Evolutionary conservation across 1,284 basidiomycete species (phyloP), one percentile per base, ranked within the genome.

Genomic region (Pascua guehoae): DNA sequence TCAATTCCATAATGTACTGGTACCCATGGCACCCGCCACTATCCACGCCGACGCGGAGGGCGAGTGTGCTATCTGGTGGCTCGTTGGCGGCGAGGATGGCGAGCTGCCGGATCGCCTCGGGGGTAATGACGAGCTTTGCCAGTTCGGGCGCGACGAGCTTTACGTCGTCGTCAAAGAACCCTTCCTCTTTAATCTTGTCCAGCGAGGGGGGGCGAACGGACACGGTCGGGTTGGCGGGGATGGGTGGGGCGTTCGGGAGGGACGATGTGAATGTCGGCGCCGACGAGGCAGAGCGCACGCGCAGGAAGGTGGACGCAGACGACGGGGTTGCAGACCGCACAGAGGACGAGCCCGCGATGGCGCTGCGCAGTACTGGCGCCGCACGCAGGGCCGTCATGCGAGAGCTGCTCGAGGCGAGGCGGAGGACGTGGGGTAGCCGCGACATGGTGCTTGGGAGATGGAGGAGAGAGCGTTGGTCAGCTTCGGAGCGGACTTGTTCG

Each of bases 1-100:
- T 79, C 12, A 83, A 61, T 42, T 79, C 78, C 75, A 83, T 80
- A 55, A 79, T 81, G 70, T 83, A 83, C 61, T 82, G 81, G 63
- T 83, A 83, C 5, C 82, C 82, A 62, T 83, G 82, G 68, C 82
- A 83, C 32, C 82, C 82, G 15, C 82, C 82, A 14, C 76, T 78
- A 60, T 83, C 82, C 18, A 83, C 82, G 0, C 77, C 74, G 14
- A 83, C 74, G 37, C 82, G 68, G 12, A 83, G 65, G 0, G 79
- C 79, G 12, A 53, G 52, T 15, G 17, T 63, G 0, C 66, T 56
- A 39, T 70, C 70, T 40, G 64, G 55, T 7, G 74, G 68, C 57
- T 82, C 81, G 40, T 71, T 58, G 32, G 76, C 57, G 14, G 73
- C 70, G 38, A 79, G 76, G 44, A 56, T 59, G 15, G 58, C 61